A percentile compares a stretch with the other conserved stretches of the same genome.
Evolutionary conservation across 1,139 yeast genomes (phyloP).

Genomic region (Geotrichum fermentans): DNA sequence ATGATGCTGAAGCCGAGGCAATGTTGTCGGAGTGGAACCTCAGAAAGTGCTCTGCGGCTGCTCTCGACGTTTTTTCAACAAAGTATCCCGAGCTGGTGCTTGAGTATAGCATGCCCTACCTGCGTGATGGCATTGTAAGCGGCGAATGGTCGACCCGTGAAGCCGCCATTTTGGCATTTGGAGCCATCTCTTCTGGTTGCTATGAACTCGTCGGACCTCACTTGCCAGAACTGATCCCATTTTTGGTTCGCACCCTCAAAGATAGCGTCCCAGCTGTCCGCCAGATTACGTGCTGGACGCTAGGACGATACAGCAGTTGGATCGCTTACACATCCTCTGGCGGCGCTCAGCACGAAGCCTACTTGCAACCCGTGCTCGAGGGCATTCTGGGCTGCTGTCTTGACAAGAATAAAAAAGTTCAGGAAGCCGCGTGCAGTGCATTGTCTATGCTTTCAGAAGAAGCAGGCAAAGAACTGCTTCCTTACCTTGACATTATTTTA

Average conservation of each 20-base stretch:
- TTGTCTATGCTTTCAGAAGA: conserved; percentile 77
- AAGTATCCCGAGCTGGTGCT: conserved; percentile 65
- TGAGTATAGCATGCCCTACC: conserved; percentile 62
- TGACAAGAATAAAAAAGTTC: conserved; percentile 85
- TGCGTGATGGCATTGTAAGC: conserved; percentile 65
- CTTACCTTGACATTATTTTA: conserved; percentile 62
- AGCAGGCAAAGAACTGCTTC: conserved; percentile 55
- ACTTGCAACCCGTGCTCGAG: conserved; percentile 65
- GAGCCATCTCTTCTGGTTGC: conserved; percentile 91
- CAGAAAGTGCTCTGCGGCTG: conserved; percentile 91
- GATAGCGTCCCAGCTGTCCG: conserved; percentile 83
- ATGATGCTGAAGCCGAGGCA: conserved; percentile 60
- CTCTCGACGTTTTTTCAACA: conserved; percentile 75
- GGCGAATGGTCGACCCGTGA: conserved; percentile 84
- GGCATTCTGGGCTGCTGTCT: conserved; percentile 69
- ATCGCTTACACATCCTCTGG: conserved; percentile 44
- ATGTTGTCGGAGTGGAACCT: conserved; percentile 79
- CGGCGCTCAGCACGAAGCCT: conserved; percentile 59
- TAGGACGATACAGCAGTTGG: conserved; percentile 82
- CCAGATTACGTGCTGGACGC: conserved; percentile 93
- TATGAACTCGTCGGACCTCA: conserved; percentile 64
- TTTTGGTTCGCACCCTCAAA: conserved; percentile 68
- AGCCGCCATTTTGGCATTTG: conserved; percentile 89
- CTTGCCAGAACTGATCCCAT: conserved; percentile 78
- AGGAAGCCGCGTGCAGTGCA: conserved; percentile 89